A percentile compares a stretch with the other conserved stretches of the same genome.
phyloP scores from a whole-genome alignment of 129 eudicot species.

The Artemisia annua region DNA sequence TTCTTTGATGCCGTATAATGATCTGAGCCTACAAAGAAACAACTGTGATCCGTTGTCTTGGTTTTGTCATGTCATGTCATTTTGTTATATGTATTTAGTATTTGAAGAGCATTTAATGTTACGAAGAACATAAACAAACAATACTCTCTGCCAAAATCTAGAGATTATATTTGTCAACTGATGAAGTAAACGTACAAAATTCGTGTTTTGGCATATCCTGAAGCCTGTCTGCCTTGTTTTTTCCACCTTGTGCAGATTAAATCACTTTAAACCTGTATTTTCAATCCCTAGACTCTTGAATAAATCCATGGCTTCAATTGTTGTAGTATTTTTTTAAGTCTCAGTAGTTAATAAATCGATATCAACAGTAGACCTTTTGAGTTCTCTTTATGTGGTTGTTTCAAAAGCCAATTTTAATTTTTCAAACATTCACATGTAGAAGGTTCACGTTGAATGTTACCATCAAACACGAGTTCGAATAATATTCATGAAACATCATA shows the following conservation, averaged over 20 bases:
- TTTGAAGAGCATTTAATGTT: too few relatives aligned
- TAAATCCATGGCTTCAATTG: neutral
- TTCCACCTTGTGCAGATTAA: neutral
- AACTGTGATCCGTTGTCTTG: conserved; percentile 17
- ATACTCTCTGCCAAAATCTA: too few relatives aligned
- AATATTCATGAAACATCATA: too few relatives aligned
- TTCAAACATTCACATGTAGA: too few relatives aligned
- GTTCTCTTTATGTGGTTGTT: neutral
- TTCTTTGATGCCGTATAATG: neutral
- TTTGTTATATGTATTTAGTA: too few relatives aligned
- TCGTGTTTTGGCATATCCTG: too few relatives aligned
- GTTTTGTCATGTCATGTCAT: neutral
- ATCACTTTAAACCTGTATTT: neutral
- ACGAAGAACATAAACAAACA: too few relatives aligned
- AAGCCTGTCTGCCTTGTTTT: neutral
- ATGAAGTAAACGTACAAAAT: too few relatives aligned
- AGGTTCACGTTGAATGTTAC: too few relatives aligned
- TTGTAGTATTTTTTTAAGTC: neutral
- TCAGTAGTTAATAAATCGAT: neutral
- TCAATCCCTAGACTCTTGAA: neutral
- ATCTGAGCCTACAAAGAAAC: conserved; percentile 33
- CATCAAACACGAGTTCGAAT: too few relatives aligned
- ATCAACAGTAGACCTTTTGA: neutral
- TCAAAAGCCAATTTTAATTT: neutral
- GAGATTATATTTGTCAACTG: too few relatives aligned